These are phyloP conservation scores for Beauveria caledonica DNA, from an alignment of 2,329 filamentous ascomycete genomes.

Conservation along the genomic window DNA sequence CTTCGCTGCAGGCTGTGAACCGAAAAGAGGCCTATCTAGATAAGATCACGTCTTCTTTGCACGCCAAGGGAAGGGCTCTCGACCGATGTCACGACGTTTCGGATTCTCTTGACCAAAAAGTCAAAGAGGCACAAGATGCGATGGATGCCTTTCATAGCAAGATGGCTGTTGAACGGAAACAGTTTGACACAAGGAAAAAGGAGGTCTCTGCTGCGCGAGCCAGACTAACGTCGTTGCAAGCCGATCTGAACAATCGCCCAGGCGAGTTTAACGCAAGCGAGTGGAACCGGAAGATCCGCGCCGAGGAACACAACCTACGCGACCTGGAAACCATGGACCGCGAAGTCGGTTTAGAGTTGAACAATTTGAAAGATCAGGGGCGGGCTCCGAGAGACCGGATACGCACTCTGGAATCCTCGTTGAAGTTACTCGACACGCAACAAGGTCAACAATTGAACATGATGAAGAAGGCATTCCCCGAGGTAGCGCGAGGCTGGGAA, in stretches of 20 bases:
- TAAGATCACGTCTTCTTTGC: constrained; percentile 47
- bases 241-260: constrained; percentile 52
- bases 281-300: constrained; percentile 64
- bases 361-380: constrained; percentile 35
- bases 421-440: constrained; percentile 60
- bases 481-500: constrained; percentile 64
- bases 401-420: constrained; percentile 34
- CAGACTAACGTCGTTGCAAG: constrained; percentile 55
- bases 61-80: constrained; percentile 45
- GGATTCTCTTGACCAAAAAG: constrained; percentile 33
- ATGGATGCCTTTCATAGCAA: constrained; percentile 36
- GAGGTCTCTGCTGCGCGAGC: constrained; percentile 43
- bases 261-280: constrained; percentile 59
- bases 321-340: constrained; percentile 39
- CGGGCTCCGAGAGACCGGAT: constrained; percentile 31
- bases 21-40: constrained; percentile 60
- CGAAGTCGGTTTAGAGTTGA: constrained; percentile 30
- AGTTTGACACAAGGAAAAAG: constrained; percentile 40
- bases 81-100: constrained; percentile 44
- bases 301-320: constrained; percentile 48
- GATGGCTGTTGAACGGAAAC: constrained; percentile 43
- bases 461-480: constrained; percentile 50
- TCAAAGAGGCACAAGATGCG: constrained; percentile 27
- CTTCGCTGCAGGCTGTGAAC: constrained; percentile 60
- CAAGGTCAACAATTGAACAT: constrained; percentile 64